These are phyloP conservation scores for Maudiozyma pseudohumilis DNA, from an alignment of 805 yeast genomes.

Conservation along the genomic window DNA sequence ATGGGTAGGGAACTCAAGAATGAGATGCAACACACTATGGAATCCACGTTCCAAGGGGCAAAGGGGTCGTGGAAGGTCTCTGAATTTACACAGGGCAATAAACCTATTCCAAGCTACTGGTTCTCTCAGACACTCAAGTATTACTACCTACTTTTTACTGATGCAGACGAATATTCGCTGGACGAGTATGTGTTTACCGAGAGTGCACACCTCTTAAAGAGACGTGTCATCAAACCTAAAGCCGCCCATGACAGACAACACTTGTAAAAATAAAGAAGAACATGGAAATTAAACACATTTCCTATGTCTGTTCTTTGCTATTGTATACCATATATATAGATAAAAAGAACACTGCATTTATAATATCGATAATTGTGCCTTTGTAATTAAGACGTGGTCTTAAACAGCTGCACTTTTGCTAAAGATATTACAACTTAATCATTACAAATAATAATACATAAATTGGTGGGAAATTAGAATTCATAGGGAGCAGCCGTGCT, in stretches of 20 bases:
- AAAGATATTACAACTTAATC: not conserved
- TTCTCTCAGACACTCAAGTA: constrained; percentile 52
- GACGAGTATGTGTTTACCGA: constrained; percentile 51
- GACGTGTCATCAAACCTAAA: not conserved
- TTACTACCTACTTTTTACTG: constrained; percentile 40
- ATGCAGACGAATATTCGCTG: constrained; percentile 34
- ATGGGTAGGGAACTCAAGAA: constrained; percentile 43
- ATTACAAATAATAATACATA: not conserved
- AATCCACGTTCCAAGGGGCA: constrained; percentile 26
- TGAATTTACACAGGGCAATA: constrained; percentile 25
- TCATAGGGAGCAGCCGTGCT: not conserved
- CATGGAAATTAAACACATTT: not conserved
- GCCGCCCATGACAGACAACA: not conserved
- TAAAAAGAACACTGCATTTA: too few species aligned
- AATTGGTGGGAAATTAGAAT: too few species aligned
- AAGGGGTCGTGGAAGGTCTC: constrained; percentile 34
- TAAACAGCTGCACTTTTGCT: not conserved
- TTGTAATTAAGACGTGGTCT: not conserved
- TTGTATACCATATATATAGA: not conserved
- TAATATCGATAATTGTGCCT: not conserved
- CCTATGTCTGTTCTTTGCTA: not conserved
- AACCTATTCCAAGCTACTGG: constrained; percentile 40
- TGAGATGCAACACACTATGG: constrained; percentile 27
- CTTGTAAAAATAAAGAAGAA: not conserved
- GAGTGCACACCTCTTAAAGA: constrained; percentile 51